Evolutionary conservation across 495 filamentous ascomycete genomes (phyloP), one percentile per base, ranked within the genome.

Genomic region (Annulohypoxylon moriforme): DNA sequence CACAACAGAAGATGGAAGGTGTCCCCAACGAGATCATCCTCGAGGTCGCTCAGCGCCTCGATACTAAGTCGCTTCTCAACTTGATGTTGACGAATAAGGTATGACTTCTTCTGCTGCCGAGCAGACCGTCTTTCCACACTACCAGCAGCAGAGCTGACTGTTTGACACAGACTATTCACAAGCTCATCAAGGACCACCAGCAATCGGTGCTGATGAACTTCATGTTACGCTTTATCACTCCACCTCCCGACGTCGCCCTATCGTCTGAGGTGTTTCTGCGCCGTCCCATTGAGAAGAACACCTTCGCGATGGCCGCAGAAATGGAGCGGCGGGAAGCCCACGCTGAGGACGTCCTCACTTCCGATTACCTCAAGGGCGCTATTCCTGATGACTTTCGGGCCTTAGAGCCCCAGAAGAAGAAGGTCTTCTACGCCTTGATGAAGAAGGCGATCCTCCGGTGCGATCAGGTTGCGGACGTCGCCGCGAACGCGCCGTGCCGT

Each of bases 21-120:
- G 27, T 27, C 4, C 62, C 64, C 13, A 9, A 1, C 22, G 77
- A 81, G 1, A n/a, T 81, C 20, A 8, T 77, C 25, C 72, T 82
- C 22, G 31, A 20, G 13, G 34, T 80, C n/a, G 77, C 74, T 10
- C 65, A 77, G 40, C 33, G 60, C 0, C 34, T 70, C 20, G 72
- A 82, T 31, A 13, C 72, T 20, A 33, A 60, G 11, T 73, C 76
- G 0, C 25, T 76, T 0, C 13, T 40, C 4, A n/a, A 60, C 9
- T 56, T 81, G 4, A 61, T 60, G 57, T 13, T 33, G 5, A 72
- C 73, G 6, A 76, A 60, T 58, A 75, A 74, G 34, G 31, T 53
- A 63, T 64, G 46, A n/a, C 16, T 52, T 24, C 13, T 29, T n/a
- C 14, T 16, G 9, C 14, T 52, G 4, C 42, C 34, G 16, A 4